These are phyloP conservation scores for Pseudonitzschia delicatissima DNA, from an alignment of 108 stramenopile species.

Conservation along the genomic window DNA sequence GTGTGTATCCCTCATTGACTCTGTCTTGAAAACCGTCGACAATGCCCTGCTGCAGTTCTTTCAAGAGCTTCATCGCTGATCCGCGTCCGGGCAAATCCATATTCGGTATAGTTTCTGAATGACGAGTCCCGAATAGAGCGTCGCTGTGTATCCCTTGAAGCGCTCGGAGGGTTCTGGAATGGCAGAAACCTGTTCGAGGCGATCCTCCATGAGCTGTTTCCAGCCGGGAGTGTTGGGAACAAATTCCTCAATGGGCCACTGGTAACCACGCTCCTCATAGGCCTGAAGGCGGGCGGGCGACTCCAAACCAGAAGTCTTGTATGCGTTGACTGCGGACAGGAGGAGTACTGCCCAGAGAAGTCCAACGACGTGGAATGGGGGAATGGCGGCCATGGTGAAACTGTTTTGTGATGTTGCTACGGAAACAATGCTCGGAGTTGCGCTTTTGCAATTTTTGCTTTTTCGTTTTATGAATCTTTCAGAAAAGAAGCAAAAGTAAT, in stretches of 20 bases:
- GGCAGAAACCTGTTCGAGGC: conserved; percentile 36
- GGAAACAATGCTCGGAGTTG: too few relatives aligned
- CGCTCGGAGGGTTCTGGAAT: conserved; percentile 20
- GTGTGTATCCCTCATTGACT: conserved; percentile 13
- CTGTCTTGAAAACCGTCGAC: background rate
- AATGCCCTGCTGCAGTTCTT: conserved; percentile 13
- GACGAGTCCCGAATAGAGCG: conserved; percentile 31
- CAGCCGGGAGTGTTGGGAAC: conserved; percentile 45
- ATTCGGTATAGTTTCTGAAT: conserved; percentile 40
- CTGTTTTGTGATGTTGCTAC: too few relatives aligned
- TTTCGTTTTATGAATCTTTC: too few relatives aligned
- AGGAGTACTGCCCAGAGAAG: too few relatives aligned
- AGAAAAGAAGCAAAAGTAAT: too few relatives aligned
- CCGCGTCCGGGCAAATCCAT: conserved; percentile 40
- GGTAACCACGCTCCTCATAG: conserved; percentile 39
- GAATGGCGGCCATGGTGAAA: too few relatives aligned
- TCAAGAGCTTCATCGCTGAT: conserved; percentile 26
- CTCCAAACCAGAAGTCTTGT: too few relatives aligned
- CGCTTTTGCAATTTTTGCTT: too few relatives aligned
- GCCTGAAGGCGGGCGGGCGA: conserved; percentile 28
- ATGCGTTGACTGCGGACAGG: too few relatives aligned
- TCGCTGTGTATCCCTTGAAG: conserved; percentile 37
- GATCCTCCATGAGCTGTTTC: conserved; percentile 26
- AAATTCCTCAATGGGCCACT: conserved; percentile 43
- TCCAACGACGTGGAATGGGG: too few relatives aligned